Evolutionary conservation across 169 alveolate genomes (phyloP).

Genomic region (Babesia gibsoni): DNA sequence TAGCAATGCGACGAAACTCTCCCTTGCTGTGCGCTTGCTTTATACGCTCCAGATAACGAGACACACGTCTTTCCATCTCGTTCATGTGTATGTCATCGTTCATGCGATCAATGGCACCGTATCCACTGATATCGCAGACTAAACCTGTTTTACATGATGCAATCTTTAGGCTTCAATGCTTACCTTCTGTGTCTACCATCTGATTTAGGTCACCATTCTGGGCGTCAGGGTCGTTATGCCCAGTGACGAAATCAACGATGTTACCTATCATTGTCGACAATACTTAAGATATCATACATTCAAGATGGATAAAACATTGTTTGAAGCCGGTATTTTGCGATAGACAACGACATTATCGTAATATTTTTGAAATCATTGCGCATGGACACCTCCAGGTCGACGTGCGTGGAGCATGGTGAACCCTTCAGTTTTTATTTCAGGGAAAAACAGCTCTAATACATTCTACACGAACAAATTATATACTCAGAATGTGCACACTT

Average conservation of each 20-base stretch:
- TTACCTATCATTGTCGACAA: conserved; percentile 1
- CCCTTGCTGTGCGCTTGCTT: conserved; percentile 12
- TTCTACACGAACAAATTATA: neutral
- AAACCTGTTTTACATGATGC: no score
- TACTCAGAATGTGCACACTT: neutral
- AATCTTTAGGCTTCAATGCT: neutral
- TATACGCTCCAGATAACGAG: conserved; percentile 17
- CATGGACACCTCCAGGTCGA: neutral
- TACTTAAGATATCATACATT: no score
- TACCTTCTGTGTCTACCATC: neutral
- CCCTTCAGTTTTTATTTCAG: conserved; percentile 48
- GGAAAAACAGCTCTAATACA: conserved; percentile 34
- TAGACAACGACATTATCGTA: neutral
- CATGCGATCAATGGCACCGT: neutral
- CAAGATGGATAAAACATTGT: neutral
- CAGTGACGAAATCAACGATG: conserved; percentile 18
- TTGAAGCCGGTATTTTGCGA: neutral
- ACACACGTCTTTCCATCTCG: conserved; percentile 15
- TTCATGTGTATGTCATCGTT: conserved; percentile 7
- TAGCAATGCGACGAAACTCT: conserved; percentile 6
- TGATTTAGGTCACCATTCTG: neutral
- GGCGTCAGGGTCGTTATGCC: neutral
- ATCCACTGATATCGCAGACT: neutral
- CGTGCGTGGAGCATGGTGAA: conserved; percentile 47
- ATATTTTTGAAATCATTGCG: neutral